These are phyloP conservation scores for Podila verticillata DNA, from an alignment of 192 early-diverging fungal species.

Conservation along the genomic window DNA sequence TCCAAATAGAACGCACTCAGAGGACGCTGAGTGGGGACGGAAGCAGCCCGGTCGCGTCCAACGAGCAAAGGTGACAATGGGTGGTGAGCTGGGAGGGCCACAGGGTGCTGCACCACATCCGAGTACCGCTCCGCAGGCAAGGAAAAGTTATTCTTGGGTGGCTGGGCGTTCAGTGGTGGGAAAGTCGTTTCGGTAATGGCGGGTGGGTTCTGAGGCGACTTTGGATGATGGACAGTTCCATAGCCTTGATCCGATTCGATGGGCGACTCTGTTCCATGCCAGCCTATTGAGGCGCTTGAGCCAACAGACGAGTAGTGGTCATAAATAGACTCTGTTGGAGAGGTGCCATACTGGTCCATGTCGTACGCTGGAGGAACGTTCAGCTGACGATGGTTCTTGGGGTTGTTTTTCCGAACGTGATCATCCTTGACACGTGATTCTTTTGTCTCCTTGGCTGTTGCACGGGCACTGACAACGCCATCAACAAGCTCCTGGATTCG, in stretches of 20 bases:
- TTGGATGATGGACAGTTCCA: constrained; percentile 32
- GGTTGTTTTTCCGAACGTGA: neutral
- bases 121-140: constrained; percentile 1
- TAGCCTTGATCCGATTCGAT: constrained; percentile 49
- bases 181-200: constrained; percentile 39
- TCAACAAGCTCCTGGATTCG: constrained; percentile 51
- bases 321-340: constrained; percentile 27
- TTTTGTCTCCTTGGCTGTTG: neutral
- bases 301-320: constrained; percentile 46
- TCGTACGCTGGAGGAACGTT: constrained; percentile 25
- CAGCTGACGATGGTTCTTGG: constrained; percentile 30
- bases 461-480: constrained; percentile 16
- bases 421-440: constrained; percentile 2
- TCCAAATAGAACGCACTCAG: neutral
- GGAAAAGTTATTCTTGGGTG: neutral
- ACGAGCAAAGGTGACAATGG: constrained; percentile 21
- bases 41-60: constrained; percentile 8
- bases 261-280: constrained; percentile 23
- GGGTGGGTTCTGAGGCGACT: constrained; percentile 27
- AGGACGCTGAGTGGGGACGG: constrained; percentile 1
- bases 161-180: constrained; percentile 23
- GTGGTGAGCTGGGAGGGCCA: constrained; percentile 2
- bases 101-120: constrained; percentile 2
- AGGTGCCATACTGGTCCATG: constrained; percentile 44
- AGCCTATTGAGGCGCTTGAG: constrained; percentile 22